Evolutionary conservation across 805 yeast species (phyloP).

Genomic region (Candida morakotiae): DNA sequence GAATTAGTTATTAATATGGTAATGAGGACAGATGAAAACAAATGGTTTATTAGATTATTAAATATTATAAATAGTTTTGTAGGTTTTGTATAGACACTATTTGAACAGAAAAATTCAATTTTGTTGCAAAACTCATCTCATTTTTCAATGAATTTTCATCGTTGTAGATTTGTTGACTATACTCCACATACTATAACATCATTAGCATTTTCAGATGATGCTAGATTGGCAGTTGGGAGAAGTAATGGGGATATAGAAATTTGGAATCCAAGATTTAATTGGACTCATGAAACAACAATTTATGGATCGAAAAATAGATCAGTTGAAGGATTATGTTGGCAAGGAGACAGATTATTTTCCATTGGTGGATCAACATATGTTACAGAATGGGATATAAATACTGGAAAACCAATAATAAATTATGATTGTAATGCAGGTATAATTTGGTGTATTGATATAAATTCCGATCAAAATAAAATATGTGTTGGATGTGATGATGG

Average conservation of each 20-base stretch:
- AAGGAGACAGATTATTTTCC: conserved; percentile 72
- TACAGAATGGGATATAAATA: conserved; percentile 86
- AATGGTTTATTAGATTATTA: conserved; percentile 40
- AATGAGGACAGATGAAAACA: conserved; percentile 38
- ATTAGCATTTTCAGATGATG: conserved; percentile 69
- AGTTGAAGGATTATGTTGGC: conserved; percentile 88
- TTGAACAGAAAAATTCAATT: conserved; percentile 6
- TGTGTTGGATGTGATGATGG: conserved; percentile 98
- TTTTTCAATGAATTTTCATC: conserved; percentile 62
- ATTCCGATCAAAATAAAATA: conserved; percentile 54
- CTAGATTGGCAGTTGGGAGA: conserved; percentile 87
- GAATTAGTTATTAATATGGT: conserved; percentile 42
- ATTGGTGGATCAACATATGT: conserved; percentile 90
- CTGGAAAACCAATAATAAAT: conserved; percentile 68
- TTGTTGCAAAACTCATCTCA: conserved; percentile 1
- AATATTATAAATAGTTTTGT: conserved; percentile 35
- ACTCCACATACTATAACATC: conserved; percentile 83
- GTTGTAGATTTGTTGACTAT: conserved; percentile 88
- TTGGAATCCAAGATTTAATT: conserved; percentile 82
- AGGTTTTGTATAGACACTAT: too few species aligned
- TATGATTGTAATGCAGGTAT: conserved; percentile 91
- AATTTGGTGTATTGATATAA: conserved; percentile 82
- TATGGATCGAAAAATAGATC: conserved; percentile 81
- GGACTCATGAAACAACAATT: conserved; percentile 72
- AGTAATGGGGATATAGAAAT: conserved; percentile 93